Evolutionary conservation across 2,329 filamentous ascomycete species (phyloP).

Genomic region (Sphaerulina populicola): DNA sequence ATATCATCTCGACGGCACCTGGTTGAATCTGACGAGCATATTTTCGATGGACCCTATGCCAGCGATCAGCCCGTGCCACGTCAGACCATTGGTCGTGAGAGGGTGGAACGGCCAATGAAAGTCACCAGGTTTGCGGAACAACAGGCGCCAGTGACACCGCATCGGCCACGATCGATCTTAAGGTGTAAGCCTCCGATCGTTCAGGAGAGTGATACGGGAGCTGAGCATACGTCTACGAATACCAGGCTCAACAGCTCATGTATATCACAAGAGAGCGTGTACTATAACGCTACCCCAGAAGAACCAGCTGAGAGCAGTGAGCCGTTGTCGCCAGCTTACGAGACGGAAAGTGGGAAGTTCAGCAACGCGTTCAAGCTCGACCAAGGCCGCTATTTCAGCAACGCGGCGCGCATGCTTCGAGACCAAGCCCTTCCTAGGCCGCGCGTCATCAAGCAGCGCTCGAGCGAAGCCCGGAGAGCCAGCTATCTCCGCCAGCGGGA

Average conservation of each 20-base stretch:
- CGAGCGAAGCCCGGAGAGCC: slow-evolving; percentile 12
- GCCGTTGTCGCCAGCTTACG: neutral
- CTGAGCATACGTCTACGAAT: slow-evolving; percentile 23
- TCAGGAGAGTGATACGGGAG: slow-evolving; percentile 9
- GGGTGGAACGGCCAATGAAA: slow-evolving; percentile 1
- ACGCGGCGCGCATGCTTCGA: slow-evolving; percentile 15
- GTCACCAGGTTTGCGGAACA: neutral
- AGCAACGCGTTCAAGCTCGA: slow-evolving; percentile 21
- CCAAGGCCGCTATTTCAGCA: slow-evolving; percentile 23
- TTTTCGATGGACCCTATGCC: slow-evolving; percentile 4
- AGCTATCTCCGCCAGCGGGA: slow-evolving; percentile 11
- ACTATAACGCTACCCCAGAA: neutral
- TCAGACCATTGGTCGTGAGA: neutral
- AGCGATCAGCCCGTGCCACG: neutral
- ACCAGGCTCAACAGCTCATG: slow-evolving; percentile 25
- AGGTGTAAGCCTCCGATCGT: slow-evolving; percentile 14
- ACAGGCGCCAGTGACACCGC: neutral
- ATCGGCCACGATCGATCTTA: slow-evolving; percentile 23
- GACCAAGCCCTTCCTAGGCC: neutral
- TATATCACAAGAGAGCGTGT: neutral
- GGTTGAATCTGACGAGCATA: slow-evolving; percentile 25
- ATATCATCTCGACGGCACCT: slow-evolving; percentile 9
- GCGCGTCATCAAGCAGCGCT: slow-evolving; percentile 16
- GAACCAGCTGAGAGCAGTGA: neutral
- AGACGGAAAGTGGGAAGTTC: slow-evolving; percentile 7